Percentiles rank a stretch among this genome's conserved stretches.
Evolutionary conservation across 2,329 filamentous ascomycete species (phyloP).

Genomic region (Stagonosporopsis cucurbitacearum): DNA sequence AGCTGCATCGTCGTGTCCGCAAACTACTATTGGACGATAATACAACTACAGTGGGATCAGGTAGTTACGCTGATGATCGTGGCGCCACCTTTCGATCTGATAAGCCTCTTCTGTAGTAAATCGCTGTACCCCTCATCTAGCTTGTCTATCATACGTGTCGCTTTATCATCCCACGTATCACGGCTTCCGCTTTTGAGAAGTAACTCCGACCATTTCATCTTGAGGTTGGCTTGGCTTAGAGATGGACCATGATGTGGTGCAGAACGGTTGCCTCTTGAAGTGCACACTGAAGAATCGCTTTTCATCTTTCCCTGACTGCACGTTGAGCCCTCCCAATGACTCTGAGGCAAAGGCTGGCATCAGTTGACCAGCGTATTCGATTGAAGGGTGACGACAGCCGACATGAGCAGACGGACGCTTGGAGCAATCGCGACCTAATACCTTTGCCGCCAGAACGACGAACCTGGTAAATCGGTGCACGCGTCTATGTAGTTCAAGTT

Average conservation of each 20-base stretch:
- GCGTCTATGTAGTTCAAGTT: background rate
- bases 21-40: background rate
- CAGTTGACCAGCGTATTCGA: slow-evolving; percentile 42
- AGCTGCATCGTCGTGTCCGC: background rate
- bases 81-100: background rate
- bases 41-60: background rate
- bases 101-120: background rate
- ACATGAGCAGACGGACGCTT: slow-evolving; percentile 56
- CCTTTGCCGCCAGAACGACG: slow-evolving; percentile 48
- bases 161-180: slow-evolving; percentile 9
- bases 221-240: background rate
- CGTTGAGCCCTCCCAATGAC: slow-evolving; percentile 2
- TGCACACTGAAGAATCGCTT: background rate
- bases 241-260: background rate
- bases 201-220: background rate
- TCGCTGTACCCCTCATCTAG: slow-evolving; percentile 6
- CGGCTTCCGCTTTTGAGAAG: slow-evolving; percentile 7
- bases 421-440: slow-evolving; percentile 50
- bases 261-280: background rate
- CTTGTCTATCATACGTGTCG: background rate
- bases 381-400: slow-evolving; percentile 51
- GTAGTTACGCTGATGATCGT: slow-evolving; percentile 1
- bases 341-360: slow-evolving; percentile 21
- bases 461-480: slow-evolving; percentile 40
- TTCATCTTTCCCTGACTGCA: background rate